Conservation (phyloP, 345 rosid genomes). For the Eucalyptus cladocalyx region DNA sequence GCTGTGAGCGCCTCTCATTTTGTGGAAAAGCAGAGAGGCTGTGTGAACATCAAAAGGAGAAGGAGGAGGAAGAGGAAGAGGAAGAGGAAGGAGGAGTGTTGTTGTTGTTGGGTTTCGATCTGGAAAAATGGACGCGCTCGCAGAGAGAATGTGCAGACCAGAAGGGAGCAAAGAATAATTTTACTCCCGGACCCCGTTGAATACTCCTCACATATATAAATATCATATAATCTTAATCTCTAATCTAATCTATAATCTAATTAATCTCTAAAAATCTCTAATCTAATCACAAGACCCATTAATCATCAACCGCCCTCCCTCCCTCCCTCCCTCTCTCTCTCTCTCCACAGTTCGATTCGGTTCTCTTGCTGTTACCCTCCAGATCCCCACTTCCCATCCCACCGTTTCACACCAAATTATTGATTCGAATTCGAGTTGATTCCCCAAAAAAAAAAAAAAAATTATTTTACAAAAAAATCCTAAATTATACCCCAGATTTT, state of each 20-base stretch:
- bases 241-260: too few relatives aligned
- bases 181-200: background rate
- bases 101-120: background rate
- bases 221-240: background rate
- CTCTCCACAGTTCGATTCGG: conserved; percentile 3
- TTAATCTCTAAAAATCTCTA: background rate
- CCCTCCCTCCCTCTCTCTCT: background rate
- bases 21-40: background rate
- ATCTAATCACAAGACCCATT: background rate
- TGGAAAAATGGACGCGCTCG: background rate
- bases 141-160: background rate
- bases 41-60: background rate
- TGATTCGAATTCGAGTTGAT: too few relatives aligned
- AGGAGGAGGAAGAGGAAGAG: background rate
- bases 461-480: background rate
- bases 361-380: conserved; percentile 47
- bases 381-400: too few relatives aligned
- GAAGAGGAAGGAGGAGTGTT: too few relatives aligned
- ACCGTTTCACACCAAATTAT: conserved; percentile 18
- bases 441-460: too few relatives aligned
- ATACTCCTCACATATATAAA: background rate
- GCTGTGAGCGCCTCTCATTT: background rate
- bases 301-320: background rate
- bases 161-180: background rate
- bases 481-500: too few relatives aligned